Conservation (phyloP, 1,284 basidiomycete genomes). For the Malassezia japonica region DNA sequence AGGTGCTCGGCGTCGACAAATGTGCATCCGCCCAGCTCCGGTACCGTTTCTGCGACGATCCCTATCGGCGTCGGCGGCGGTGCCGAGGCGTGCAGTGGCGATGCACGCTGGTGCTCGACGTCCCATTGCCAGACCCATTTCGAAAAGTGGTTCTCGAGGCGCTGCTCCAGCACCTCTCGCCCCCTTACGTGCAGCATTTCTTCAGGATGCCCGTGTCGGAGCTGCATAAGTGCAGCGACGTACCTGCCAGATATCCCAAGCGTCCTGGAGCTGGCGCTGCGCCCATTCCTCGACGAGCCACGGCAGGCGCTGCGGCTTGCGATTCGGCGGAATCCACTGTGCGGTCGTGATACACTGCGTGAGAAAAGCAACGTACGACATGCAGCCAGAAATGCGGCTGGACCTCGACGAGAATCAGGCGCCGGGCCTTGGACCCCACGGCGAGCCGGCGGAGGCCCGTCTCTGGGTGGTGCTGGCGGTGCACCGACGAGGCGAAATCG, state of each 20-base stretch:
- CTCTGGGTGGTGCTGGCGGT: background rate
- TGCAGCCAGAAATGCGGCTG: constrained; percentile 15
- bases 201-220: constrained; percentile 4
- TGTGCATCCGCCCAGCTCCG: background rate
- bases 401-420: constrained; percentile 12
- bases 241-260: constrained; percentile 15
- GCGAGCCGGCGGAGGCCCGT: background rate
- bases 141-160: constrained; percentile 9
- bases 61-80: background rate
- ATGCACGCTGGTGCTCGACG: constrained; percentile 10
- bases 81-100: constrained; percentile 6
- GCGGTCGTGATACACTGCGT: constrained; percentile 6
- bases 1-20: background rate
- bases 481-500: constrained; percentile 10
- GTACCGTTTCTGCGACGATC: constrained; percentile 6
- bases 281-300: constrained; percentile 9
- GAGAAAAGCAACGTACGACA: background rate
- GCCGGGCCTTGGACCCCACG: background rate
- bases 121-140: constrained; percentile 19
- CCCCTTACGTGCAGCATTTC: background rate
- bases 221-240: background rate
- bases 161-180: constrained; percentile 1
- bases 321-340: background rate
- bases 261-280: constrained; percentile 15
- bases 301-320: background rate